Evolutionary conservation across 495 filamentous ascomycete genomes (phyloP), one percentile per base, ranked within the genome.

Genomic region (Neurospora cerealis): DNA sequence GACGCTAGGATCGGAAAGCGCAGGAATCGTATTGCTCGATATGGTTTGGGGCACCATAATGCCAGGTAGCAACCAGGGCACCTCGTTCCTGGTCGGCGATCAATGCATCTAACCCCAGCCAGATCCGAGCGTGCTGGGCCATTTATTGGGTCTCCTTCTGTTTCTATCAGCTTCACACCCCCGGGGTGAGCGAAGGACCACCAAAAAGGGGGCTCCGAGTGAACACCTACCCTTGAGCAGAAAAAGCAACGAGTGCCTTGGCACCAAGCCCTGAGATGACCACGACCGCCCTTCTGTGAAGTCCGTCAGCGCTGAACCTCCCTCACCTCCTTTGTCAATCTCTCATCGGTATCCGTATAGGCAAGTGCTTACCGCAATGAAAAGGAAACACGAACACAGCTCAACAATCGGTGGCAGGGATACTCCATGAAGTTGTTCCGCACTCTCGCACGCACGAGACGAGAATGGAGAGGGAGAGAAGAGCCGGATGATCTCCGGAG

Each of bases 1-100:
- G 76, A 75, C 74, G 78, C 78, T 78, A 78, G 72, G 73, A 81
- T 81, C 80, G 77, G 77, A 79, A 72, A 78, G 66, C 76, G 46
- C 69, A 74, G 70, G 42, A 37, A 17, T 32, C 36, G 39, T 72
- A 32, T 72, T 42, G 73, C 79, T 75, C 34, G 70, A 79, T 75
- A 44, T 39, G 77, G 79, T 71, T 70, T 78, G 77, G 79, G 44
- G 69, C 72, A 38, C 15, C 38, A 40, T 28, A 46, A 73, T 72
- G n/a, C 48, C 48, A 60, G 48, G 48, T 60, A 24, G 48, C 48
- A 66, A 66, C 54, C 54, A 19, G 54, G 54, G 54, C 54, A 66
- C 28, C 54, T 34, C 28, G 54, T 66, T 77, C 80, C 77, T 81
- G 71, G 79, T 75, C 76, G 80, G 76, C 80, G 80, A 81, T 81